These are phyloP conservation scores for Nothomitra cinnamomea DNA, from an alignment of 2,329 filamentous ascomycete genomes.

Conservation along the genomic window DNA sequence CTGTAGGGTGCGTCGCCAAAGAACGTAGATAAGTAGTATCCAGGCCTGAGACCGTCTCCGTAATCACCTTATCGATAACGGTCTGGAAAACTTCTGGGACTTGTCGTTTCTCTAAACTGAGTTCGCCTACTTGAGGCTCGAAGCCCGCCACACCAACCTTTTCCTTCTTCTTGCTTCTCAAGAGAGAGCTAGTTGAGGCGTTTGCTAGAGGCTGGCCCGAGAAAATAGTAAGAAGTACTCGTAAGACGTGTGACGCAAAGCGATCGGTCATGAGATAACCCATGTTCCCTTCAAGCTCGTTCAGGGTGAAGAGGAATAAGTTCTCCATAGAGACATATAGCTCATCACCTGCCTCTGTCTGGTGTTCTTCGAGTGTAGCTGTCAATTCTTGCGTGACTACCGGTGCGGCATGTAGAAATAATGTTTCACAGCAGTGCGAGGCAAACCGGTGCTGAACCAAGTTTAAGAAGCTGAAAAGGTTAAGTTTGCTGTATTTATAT, in stretches of 20 bases:
- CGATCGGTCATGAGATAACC: constrained; percentile 69
- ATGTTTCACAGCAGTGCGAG: constrained; percentile 88
- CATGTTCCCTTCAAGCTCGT: constrained; percentile 76
- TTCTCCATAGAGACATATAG: constrained; percentile 58
- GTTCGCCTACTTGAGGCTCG: constrained; percentile 28
- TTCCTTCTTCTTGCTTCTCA: constrained; percentile 89
- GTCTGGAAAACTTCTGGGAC: constrained; percentile 66
- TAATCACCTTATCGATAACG: constrained; percentile 68
- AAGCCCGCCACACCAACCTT: constrained; percentile 45
- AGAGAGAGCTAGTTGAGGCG: constrained; percentile 48
- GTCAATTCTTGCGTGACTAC: constrained; percentile 57
- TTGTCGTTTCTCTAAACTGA: constrained; percentile 23
- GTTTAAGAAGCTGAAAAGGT: constrained; percentile 47
- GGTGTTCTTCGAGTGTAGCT: constrained; percentile 29
- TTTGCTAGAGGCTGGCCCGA: constrained; percentile 67
- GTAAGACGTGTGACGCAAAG: constrained; percentile 81
- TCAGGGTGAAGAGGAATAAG: constrained; percentile 64
- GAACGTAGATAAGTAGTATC: constrained; percentile 68
- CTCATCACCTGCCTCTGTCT: constrained; percentile 25
- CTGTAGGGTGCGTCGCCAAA: constrained; percentile 73
- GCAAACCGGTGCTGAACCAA: constrained; percentile 92
- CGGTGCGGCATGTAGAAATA: constrained; percentile 72
- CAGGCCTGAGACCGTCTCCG: constrained; percentile 54
- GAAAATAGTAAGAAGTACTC: constrained; percentile 71
- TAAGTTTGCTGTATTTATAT: neutral